These are phyloP conservation scores for Hamigera avellanea DNA, from an alignment of 495 filamentous ascomycete genomes.

Conservation along the genomic window DNA sequence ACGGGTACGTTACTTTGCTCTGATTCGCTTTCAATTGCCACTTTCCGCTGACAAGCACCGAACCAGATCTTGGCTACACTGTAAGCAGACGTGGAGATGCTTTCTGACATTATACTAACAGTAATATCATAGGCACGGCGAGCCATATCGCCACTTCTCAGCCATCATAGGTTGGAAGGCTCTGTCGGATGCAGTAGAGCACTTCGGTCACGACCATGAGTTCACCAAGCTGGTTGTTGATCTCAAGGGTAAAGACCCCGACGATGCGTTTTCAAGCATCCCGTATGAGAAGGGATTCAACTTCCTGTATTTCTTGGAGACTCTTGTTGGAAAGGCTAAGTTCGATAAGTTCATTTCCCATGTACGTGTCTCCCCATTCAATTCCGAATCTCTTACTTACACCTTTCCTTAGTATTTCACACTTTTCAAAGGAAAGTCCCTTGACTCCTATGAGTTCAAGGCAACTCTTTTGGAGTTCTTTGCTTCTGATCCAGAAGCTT, in stretches of 20 bases:
- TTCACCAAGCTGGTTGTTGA: constrained; percentile 85
- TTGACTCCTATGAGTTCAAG: constrained; percentile 91
- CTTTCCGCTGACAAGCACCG: background rate
- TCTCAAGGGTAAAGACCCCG: constrained; percentile 82
- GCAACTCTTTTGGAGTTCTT: constrained; percentile 80
- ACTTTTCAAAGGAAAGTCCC: constrained; percentile 64
- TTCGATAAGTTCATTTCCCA: constrained; percentile 92
- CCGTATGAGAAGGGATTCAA: constrained; percentile 68
- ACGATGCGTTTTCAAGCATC: constrained; percentile 84
- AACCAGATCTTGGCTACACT: constrained; percentile 15
- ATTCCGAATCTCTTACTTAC: constrained; percentile 5
- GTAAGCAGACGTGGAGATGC: constrained; percentile 5
- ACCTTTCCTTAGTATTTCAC: constrained; percentile 57
- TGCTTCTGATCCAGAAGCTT: constrained; percentile 47
- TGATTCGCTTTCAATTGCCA: background rate
- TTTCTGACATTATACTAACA: constrained; percentile 3
- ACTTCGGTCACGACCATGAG: constrained; percentile 70
- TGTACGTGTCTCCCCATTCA: constrained; percentile 19
- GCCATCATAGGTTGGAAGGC: constrained; percentile 63
- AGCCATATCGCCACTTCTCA: constrained; percentile 80
- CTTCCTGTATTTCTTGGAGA: constrained; percentile 77
- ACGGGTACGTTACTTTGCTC: constrained; percentile 29
- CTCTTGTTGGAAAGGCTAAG: constrained; percentile 68
- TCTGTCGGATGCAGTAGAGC: constrained; percentile 60
- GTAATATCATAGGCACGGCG: constrained; percentile 47